phyloP scores from a whole-genome alignment of 208 protist genomes.

The Leishmania lainsoni region DNA sequence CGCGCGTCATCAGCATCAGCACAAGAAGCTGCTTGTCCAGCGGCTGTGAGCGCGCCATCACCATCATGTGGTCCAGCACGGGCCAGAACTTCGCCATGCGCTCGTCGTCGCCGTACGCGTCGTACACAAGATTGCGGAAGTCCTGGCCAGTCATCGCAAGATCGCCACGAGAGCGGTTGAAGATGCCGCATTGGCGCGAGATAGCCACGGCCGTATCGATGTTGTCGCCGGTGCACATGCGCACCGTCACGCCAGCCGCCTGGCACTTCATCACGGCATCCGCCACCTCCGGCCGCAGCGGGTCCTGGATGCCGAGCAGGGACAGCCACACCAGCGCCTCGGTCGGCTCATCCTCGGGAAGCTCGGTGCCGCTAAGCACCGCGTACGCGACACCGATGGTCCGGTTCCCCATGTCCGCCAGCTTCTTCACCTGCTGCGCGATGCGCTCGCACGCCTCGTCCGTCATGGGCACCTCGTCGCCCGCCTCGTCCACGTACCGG shows the following conservation, averaged over 20 bases:
- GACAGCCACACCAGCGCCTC: slow-evolving; percentile 89
- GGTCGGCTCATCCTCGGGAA: slow-evolving; percentile 67
- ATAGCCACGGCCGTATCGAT: slow-evolving; percentile 95
- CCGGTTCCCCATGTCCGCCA: slow-evolving; percentile 64
- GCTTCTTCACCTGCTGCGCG: slow-evolving; percentile 35
- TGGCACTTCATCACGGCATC: slow-evolving; percentile 92
- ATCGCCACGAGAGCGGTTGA: slow-evolving; percentile 59
- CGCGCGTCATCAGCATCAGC: slow-evolving; percentile 76
- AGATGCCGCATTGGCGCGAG: slow-evolving; percentile 93
- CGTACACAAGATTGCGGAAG: slow-evolving; percentile 86
- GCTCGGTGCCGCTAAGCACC: slow-evolving; percentile 2
- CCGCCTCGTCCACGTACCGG: slow-evolving; percentile 57
- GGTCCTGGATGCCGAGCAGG: slow-evolving; percentile 96
- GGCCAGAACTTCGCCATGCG: slow-evolving; percentile 77
- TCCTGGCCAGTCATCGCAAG: slow-evolving; percentile 89
- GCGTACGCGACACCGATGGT: slow-evolving; percentile 80
- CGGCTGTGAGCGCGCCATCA: slow-evolving; percentile 90
- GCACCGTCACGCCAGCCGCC: slow-evolving; percentile 93
- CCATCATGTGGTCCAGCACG: slow-evolving; percentile 74
- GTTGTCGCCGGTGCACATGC: slow-evolving; percentile 97
- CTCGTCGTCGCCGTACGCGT: slow-evolving; percentile 73
- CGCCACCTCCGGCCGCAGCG: slow-evolving; percentile 93
- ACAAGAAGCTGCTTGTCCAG: slow-evolving; percentile 92
- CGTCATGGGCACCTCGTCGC: slow-evolving; percentile 44
- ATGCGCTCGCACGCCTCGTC: slow-evolving; percentile 35